A percentile compares a stretch with the other conserved stretches of the same genome.
Conservation (phyloP, 1,284 basidiomycete species). For the Kalmanozyma brasiliensis region DNA sequence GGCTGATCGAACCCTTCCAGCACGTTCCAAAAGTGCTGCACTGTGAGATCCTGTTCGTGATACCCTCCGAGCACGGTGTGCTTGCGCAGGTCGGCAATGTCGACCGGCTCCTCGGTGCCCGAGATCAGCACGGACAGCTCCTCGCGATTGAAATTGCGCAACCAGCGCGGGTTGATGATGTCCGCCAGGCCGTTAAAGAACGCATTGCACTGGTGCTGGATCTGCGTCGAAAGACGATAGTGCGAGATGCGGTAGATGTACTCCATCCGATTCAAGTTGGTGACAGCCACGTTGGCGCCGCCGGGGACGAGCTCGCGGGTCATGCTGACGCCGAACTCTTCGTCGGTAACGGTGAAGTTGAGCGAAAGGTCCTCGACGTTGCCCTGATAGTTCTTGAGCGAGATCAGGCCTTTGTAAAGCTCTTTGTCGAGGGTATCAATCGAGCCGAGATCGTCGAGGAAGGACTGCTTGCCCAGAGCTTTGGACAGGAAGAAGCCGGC, state of each 20-base stretch:
- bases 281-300: conserved; percentile 86
- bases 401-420: conserved; percentile 89
- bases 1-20: conserved; percentile 55
- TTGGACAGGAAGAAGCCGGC: conserved; percentile 94
- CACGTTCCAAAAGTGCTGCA: conserved; percentile 64
- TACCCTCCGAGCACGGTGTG: conserved; percentile 63
- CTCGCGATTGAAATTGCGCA: conserved; percentile 63
- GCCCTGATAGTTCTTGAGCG: conserved; percentile 89
- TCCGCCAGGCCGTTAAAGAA: conserved; percentile 69
- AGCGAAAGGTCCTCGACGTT: conserved; percentile 90
- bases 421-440: conserved; percentile 73
- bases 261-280: conserved; percentile 85
- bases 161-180: conserved; percentile 66
- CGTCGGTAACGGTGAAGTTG: conserved; percentile 87
- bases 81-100: conserved; percentile 59
- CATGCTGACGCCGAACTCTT: conserved; percentile 89
- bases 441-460: conserved; percentile 55
- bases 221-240: conserved; percentile 88
- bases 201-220: conserved; percentile 79
- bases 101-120: conserved; percentile 63
- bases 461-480: conserved; percentile 67
- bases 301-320: conserved; percentile 83
- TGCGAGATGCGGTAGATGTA: conserved; percentile 90
- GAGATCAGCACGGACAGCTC: conserved; percentile 62
- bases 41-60: conserved; percentile 62